phyloP scores from a whole-genome alignment of 2,329 filamentous ascomycete species.

The Ramichloridium luteum region DNA sequence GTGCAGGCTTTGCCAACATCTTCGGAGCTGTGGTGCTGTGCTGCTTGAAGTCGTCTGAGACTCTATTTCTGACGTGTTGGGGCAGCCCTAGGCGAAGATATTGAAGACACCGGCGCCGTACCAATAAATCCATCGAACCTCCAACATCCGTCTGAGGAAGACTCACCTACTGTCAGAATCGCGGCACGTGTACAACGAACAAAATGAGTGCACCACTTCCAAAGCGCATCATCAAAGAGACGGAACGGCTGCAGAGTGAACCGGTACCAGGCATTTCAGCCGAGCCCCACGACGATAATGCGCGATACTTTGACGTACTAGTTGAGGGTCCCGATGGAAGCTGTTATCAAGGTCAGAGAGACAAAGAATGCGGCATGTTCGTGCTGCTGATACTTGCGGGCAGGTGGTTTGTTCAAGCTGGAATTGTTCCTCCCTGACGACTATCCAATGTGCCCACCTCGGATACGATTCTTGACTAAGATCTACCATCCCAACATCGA shows the following conservation, averaged over 20 bases:
- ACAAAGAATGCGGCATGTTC: background rate
- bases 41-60: no score
- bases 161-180: slow-evolving; percentile 1
- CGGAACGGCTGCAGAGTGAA: slow-evolving; percentile 89
- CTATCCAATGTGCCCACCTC: slow-evolving; percentile 97
- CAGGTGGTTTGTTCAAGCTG: slow-evolving; percentile 82
- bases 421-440: slow-evolving; percentile 97
- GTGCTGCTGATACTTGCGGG: background rate
- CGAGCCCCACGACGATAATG: slow-evolving; percentile 89
- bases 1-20: no score
- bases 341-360: slow-evolving; percentile 71
- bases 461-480: slow-evolving; percentile 96
- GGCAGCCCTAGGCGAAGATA: no score
- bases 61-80: no score
- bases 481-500: slow-evolving; percentile 99
- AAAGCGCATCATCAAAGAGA: slow-evolving; percentile 98
- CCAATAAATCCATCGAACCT: no score
- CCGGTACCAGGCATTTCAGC: slow-evolving; percentile 95
- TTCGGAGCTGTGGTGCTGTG: no score
- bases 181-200: background rate
- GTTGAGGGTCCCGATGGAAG: slow-evolving; percentile 88
- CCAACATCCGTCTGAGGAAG: slow-evolving; percentile 1
- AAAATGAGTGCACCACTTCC: slow-evolving; percentile 55
- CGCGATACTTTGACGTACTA: slow-evolving; percentile 95
- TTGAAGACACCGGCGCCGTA: no score